These are phyloP conservation scores for Martiniozyma asiatica DNA, from an alignment of 1,139 yeast genomes.

Conservation along the genomic window DNA sequence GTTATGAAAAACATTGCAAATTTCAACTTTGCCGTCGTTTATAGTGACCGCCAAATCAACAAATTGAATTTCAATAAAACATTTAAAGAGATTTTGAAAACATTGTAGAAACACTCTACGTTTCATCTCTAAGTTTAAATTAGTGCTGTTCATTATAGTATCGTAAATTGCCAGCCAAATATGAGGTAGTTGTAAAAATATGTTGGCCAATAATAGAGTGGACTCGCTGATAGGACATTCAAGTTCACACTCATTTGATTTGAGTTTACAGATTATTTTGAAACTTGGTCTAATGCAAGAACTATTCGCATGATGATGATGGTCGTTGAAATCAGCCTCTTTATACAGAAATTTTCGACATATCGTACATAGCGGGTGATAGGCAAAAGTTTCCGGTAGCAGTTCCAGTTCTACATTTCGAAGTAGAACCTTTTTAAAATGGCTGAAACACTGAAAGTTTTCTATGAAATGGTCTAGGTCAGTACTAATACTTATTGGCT, in stretches of 20 bases:
- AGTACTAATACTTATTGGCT: constrained; percentile 10
- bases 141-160: constrained; percentile 1
- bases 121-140: not conserved
- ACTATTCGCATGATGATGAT: constrained; percentile 1
- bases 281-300: not conserved
- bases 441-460: constrained; percentile 5
- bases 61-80: constrained; percentile 6
- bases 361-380: not conserved
- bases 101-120: not conserved
- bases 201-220: constrained; percentile 5
- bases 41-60: constrained; percentile 8
- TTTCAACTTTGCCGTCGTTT: not conserved
- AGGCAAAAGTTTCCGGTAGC: constrained; percentile 1
- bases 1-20: constrained; percentile 8
- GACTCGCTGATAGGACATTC: constrained; percentile 1
- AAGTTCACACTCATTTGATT: not conserved
- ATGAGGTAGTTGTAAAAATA: constrained; percentile 5
- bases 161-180: constrained; percentile 6
- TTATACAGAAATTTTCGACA: not conserved
- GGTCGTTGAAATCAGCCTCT: not conserved
- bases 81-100: constrained; percentile 5
- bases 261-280: constrained; percentile 1
- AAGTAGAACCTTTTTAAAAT: constrained; percentile 9
- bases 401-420: constrained; percentile 6
- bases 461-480: constrained; percentile 5